Base-by-base conservation (phyloP, 192 early-diverging fungal species). In the Podila epigama region DNA sequence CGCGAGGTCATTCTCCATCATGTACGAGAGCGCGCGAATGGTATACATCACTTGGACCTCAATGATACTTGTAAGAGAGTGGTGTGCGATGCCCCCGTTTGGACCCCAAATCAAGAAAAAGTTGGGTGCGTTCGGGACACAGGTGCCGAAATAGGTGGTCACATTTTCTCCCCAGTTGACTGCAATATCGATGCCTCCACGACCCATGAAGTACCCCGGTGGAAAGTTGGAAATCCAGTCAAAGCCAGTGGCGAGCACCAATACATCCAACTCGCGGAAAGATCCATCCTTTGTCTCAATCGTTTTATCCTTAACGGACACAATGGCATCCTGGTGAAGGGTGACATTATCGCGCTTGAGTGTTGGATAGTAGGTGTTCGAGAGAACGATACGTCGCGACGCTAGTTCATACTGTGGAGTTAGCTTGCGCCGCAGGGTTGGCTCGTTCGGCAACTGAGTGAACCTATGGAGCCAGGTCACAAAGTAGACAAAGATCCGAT, bases 241-340 rank as follows among this genome's bases (percentile, higher is more conserved):
- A 56, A 81, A 86, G 5, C 83, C 86, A 54, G 82, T 82, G 11
- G 84, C 81, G 25, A 84, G 36, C 3, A 86, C 58, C 31, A 84
- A 44, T 0, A 86, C 55, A 77, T 84, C 81, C 8, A 84, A 68
- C 15, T 84, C 73, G 2, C 37, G 44, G 25, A 63, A 63, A 18
- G 68, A 57, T 0, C 83, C 80, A 56, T 70, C 66, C 9, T 36
- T 55, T 27, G 82, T 80, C 36, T 69, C 57, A 22, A 84, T 78
- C 0, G 66, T 73, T 0, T 51, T 68, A 13, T 66, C 81, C 25
- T 80, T 40, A 7, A 81, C 54, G 1, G 68, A 42, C 1, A 57
- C 63, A 32, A 85, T 79, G 0, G 63, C 35, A 11, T 67, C 57
- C n/a, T 53, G 52, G 33, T 83, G 66, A 3, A 85, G 65, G 3